Base-by-base conservation (phyloP, 2,329 filamentous ascomycete species). In the Botryotinia narcissicola region DNA sequence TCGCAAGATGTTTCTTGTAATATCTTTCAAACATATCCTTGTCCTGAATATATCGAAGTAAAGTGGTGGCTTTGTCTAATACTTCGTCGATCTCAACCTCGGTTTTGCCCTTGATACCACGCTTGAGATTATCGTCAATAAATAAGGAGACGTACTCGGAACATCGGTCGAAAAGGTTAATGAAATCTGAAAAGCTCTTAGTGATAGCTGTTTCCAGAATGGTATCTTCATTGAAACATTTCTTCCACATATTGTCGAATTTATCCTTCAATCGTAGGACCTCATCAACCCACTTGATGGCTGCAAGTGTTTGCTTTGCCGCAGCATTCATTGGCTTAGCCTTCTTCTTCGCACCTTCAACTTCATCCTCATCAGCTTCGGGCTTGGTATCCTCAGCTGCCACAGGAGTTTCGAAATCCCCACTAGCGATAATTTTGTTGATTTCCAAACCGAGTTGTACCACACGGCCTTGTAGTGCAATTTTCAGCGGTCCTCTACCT, bases 21-120 rank as follows among this genome's bases (percentile, higher is more conserved):
- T 99, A 99, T 7, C 93, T 90, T 84, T 99, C 95, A 79, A 99
- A 98, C 77, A 97, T 87, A 81, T 99, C 96, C 83, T 95, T 96
- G 80, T 98, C 95, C 72, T 91, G 89, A 54, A 99, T 88, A 78
- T 97, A 98, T 63, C 94, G 91, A 70, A 99, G 88, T 10, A 99
- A 85, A 0, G 92, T 90, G 75, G 97, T 97, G 20, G 95, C 95
- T 81, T 96, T 97, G 74, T 98, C 95, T 59, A 98, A 85, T 1
- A 97, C 89, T 12, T 84, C 82, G 78, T 98, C 95, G 22, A 98
- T 89, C 80, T 98, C 95, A 42, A 87, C 87, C 78, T 98, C 96
- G 0, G 93, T 95, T 85, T 97, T 97, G 75, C 94, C 94, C 80
- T 94, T 95, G 81, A 97, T 93, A 6, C 95, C 95, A 78, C 95